Evolutionary conservation across 306 rosid species (phyloP), one percentile per base, ranked within the genome.

Genomic region (Gastrolobium bilobum): DNA sequence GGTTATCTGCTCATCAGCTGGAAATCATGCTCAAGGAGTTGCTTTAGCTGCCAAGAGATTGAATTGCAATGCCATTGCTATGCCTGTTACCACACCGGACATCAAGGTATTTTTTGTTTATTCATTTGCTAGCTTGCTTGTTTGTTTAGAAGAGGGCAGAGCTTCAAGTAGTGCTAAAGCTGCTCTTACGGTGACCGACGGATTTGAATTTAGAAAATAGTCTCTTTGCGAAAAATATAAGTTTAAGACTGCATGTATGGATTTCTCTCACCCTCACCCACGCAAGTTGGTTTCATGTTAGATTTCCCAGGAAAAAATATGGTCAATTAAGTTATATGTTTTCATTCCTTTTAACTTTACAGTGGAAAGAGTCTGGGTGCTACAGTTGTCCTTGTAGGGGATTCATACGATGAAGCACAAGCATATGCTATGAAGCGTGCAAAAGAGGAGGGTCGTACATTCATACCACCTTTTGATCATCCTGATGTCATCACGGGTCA

Each of bases 21-120:
- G 99, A 77, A 95, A 95, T 80, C 99, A 95, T 82, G 99, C 99
- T 10, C 99, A 95, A 77, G 99, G 99, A 60, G 98, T 93, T 83
- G 99, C 99, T 34, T 86, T 91, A 67, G 75, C 99, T 65, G 94
- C 99, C 58, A 91, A 90, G 93, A 88, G 50, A 76, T 79, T 93
- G 73, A 87, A 86, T 26, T 95, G 99, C 43, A 76, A 29, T 77
- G 98, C 98, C 0, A 93, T 95, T 87, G 98, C 62, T 3, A 95
- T 95, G 98, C 98, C 99, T 0, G 86, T 93, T 11, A 93, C 99
- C 34, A 90, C 98, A 0, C 99, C 99, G 0, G 97, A 95, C 40
- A 93, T 95, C 77, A 95, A 95, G 98, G 98, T 94, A 37, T 30
- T 39, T 10, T 40, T 54, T 7, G 4, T 35, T 62, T 14, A n/a